Conservation (phyloP, 148 eudicot species). For the Pharnaceum exiguum region DNA sequence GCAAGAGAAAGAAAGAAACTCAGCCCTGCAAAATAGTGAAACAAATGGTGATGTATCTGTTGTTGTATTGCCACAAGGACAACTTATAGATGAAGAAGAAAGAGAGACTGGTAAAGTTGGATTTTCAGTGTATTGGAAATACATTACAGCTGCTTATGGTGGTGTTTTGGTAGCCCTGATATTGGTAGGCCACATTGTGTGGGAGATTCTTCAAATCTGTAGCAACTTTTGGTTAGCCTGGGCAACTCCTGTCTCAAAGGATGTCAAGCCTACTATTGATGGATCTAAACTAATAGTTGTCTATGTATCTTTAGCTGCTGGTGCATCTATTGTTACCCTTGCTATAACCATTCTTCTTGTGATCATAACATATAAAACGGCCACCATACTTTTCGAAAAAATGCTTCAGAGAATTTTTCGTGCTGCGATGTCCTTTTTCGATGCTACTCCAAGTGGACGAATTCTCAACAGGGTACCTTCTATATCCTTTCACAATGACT, state of each 20-base stretch:
- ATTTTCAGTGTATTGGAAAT: conserved; percentile 13
- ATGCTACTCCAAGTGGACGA: conserved; percentile 21
- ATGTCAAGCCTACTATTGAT: conserved; percentile 1
- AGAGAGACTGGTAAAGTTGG: conserved; percentile 10
- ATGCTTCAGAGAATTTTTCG: conserved; percentile 6
- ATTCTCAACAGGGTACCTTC: conserved; percentile 17
- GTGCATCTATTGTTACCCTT: conserved; percentile 3
- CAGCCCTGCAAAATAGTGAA: not conserved
- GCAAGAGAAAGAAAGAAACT: too few species aligned
- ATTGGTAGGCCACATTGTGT: not conserved
- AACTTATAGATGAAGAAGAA: conserved; percentile 13
- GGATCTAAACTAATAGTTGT: not conserved
- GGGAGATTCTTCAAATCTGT: not conserved
- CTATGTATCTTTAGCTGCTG: conserved; percentile 8
- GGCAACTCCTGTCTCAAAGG: conserved; percentile 13
- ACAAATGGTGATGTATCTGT: not conserved
- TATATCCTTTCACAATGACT: too few species aligned
- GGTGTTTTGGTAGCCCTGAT: conserved; percentile 2
- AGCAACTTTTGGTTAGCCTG: conserved; percentile 18
- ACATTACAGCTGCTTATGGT: conserved; percentile 10
- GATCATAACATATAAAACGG: conserved; percentile 2
- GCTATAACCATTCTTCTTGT: conserved; percentile 1
- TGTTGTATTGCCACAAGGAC: conserved; percentile 3
- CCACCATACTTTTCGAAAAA: conserved; percentile 4
- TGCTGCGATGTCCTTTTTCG: conserved; percentile 20